Evolutionary conservation across 2,329 filamentous ascomycete genomes (phyloP).

Genomic region (Xylaria multiplex): DNA sequence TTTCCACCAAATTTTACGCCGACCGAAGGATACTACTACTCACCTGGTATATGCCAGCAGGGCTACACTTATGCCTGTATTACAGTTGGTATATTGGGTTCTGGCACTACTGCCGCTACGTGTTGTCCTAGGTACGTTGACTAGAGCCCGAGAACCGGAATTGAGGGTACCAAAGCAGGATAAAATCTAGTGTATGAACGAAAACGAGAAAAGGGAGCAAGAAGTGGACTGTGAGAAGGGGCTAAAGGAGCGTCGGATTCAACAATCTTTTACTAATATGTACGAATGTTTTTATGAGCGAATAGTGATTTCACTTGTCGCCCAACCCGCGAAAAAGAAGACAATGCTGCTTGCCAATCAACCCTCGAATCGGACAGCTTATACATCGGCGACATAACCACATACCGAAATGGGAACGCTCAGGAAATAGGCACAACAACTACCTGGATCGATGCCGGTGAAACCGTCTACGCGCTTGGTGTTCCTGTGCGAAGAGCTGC

Average conservation of each 20-base stretch:
- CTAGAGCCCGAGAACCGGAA: too few species aligned
- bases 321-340: background rate
- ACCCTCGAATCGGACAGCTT: slow-evolving; percentile 6
- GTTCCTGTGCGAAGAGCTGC: slow-evolving; percentile 1
- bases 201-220: background rate
- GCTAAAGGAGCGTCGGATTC: background rate
- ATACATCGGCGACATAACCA: slow-evolving; percentile 12
- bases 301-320: slow-evolving; percentile 18
- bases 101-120: background rate
- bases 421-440: slow-evolving; percentile 5
- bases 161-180: background rate
- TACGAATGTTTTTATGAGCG: background rate
- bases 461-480: background rate
- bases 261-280: background rate
- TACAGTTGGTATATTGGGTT: slow-evolving; percentile 6
- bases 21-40: slow-evolving; percentile 14
- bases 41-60: slow-evolving; percentile 20
- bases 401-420: background rate
- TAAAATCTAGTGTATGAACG: background rate
- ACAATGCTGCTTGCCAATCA: slow-evolving; percentile 21
- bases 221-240: background rate
- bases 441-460: slow-evolving; percentile 1
- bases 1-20: slow-evolving; percentile 12
- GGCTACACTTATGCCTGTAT: slow-evolving; percentile 36
- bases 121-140: slow-evolving; percentile 8